Conservation (phyloP, 352 stramenopile species). For the Pythium folliculosum region DNA sequence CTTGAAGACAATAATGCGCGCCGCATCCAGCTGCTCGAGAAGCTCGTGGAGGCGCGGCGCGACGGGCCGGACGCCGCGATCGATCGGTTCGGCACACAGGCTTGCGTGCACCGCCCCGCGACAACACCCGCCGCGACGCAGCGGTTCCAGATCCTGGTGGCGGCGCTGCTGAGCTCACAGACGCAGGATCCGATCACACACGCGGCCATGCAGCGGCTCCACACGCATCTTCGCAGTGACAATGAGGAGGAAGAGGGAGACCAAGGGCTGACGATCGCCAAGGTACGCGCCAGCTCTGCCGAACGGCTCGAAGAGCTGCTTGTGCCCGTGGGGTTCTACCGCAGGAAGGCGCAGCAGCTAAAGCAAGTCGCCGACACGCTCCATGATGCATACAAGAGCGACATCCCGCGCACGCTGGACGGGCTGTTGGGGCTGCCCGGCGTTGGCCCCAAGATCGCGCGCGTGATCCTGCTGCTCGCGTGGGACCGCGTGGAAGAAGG, state of each 20-base stretch:
- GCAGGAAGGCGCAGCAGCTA: conserved; percentile 69
- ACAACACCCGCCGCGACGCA: conserved; percentile 13
- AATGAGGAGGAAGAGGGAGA: conserved; percentile 18
- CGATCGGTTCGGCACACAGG: conserved; percentile 70
- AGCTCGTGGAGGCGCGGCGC: conserved; percentile 37
- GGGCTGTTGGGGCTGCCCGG: conserved; percentile 56
- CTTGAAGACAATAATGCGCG: conserved; percentile 10
- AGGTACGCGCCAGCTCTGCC: conserved; percentile 36
- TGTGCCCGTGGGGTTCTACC: conserved; percentile 74
- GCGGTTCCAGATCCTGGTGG: conserved; percentile 70
- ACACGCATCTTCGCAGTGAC: conserved; percentile 25
- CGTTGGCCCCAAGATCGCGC: conserved; percentile 75
- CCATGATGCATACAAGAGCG: conserved; percentile 33
- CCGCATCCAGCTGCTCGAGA: conserved; percentile 41
- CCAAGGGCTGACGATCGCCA: conserved; percentile 53
- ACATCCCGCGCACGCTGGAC: conserved; percentile 51
- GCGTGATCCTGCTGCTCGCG: conserved; percentile 60
- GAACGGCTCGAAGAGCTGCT: conserved; percentile 49
- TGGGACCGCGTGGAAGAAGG: conserved; percentile 60
- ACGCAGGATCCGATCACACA: conserved; percentile 71
- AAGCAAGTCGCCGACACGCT: conserved; percentile 52
- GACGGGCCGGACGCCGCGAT: conserved; percentile 49
- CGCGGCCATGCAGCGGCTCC: conserved; percentile 70
- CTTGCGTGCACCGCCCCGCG: conserved; percentile 39
- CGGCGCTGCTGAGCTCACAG: conserved; percentile 69